Base-by-base conservation (phyloP, 441 rosid species). In the Raphanus hybrid region DNA sequence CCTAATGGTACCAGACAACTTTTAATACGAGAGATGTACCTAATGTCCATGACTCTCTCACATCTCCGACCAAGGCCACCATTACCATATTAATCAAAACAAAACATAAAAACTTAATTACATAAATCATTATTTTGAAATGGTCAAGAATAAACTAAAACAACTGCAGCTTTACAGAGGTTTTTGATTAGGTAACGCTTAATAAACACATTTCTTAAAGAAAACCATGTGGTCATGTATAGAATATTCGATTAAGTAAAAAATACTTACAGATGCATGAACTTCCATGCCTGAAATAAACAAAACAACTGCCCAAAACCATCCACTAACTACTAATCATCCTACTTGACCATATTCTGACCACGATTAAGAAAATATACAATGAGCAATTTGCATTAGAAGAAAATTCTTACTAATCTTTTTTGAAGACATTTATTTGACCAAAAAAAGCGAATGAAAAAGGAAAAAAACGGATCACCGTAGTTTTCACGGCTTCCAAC, bases 261-360 rank as follows among this genome's bases (percentile, higher is more conserved):
- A 48, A 14, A 48, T 14, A 15, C 6, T 52, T 62, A 76, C 59
- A 3, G 14, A 61, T 48, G 32, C 74, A 69, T 50, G 74, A 69
- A 69, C 57, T n/a, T 14, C 37, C 65, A 15, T 62, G 69, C 3
- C 14, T 7, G 20, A 4, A 70, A 69, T 3, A 65, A 63, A 63
- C 70, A 64, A 14, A 50, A 50, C 18, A 50, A 14, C 57, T 5
- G 57, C 20, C 59, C 20, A 50, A 70, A 70, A 39, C 37, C 27
- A 39, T 4, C 69, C 69, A 54, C 35, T 67, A 52, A 69, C 43
- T 34, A 50, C 43, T 12, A 64, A 63, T 39, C 60, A 54, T 64
- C 75, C 74, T 64, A 76, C 3, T 76, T 77, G 66, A 64, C 16
- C 50, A 39, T 70, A 37, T 35, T 63, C 2, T 76, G 62, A 39